These are phyloP conservation scores for Coix lacrymajobi DNA, from an alignment of 176 grass and related monocot genomes.

Conservation along the genomic window DNA sequence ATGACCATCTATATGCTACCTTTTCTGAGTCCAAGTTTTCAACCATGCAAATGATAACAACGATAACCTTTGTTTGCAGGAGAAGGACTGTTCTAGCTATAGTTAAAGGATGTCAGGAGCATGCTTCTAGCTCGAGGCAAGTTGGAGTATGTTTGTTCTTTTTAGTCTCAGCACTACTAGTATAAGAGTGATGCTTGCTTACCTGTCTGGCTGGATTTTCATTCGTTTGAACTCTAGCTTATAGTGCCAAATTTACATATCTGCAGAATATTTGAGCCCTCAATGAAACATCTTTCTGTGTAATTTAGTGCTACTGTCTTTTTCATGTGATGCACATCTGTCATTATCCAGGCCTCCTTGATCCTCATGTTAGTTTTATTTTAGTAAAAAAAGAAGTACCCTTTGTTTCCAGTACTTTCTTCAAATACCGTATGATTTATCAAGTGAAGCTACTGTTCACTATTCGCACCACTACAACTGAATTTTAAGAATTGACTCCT, in stretches of 20 bases:
- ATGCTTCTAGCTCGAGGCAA: conserved; percentile 23
- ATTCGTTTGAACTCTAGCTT: conserved; percentile 2
- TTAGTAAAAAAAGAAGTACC: neutral
- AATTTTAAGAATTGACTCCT: conserved; percentile 3
- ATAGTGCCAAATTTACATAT: neutral
- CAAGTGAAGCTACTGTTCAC: neutral
- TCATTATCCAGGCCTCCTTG: neutral
- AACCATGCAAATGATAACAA: neutral
- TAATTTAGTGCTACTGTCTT: neutral
- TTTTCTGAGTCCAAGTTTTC: neutral
- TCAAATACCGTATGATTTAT: neutral
- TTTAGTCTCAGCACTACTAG: neutral
- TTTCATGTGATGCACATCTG: conserved; percentile 3
- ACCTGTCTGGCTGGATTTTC: neutral
- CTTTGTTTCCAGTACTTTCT: conserved; percentile 2
- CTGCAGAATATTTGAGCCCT: conserved; percentile 6
- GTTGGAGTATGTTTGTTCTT: neutral
- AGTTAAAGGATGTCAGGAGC: neutral
- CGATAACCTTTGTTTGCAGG: conserved; percentile 21
- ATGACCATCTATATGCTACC: neutral
- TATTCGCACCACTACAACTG: neutral
- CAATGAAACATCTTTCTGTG: conserved; percentile 2
- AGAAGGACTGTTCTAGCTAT: conserved; percentile 36
- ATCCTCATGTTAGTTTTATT: neutral
- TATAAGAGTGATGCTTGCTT: neutral